Evolutionary conservation across 352 stramenopile genomes (phyloP).

Genomic region (Globisporangium emineosum): DNA sequence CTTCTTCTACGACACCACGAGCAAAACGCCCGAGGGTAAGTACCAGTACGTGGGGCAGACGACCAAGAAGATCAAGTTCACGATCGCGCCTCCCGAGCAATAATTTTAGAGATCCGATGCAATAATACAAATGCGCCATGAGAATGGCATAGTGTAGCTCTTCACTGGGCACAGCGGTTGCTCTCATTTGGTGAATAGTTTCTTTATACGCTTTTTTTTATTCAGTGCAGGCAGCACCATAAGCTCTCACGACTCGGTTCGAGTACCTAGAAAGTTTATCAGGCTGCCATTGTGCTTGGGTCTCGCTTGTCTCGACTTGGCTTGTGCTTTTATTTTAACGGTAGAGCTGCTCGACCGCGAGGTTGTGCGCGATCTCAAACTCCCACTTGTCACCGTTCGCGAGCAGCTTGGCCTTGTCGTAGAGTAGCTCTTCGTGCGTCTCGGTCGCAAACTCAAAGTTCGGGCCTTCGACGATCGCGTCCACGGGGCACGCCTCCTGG

Average conservation of each 20-base stretch:
- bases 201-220: slow-evolving; percentile 4
- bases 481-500: slow-evolving; percentile 96
- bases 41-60: slow-evolving; percentile 69
- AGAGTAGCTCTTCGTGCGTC: slow-evolving; percentile 99
- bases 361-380: slow-evolving; percentile 99
- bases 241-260: background rate
- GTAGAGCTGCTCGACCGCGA: slow-evolving; percentile 98
- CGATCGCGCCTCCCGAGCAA: slow-evolving; percentile 64
- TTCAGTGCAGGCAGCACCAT: background rate
- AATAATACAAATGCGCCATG: background rate
- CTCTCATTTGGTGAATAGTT: slow-evolving; percentile 9
- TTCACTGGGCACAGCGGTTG: background rate
- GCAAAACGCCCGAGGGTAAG: slow-evolving; percentile 30
- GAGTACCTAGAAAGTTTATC: background rate
- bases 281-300: background rate
- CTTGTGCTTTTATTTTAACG: slow-evolving; percentile 89
- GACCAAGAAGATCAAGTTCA: slow-evolving; percentile 80
- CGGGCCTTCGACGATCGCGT: slow-evolving; percentile 99
- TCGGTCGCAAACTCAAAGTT: slow-evolving; percentile 99
- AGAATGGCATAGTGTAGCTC: background rate
- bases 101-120: slow-evolving; percentile 9
- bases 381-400: slow-evolving; percentile 99
- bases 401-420: slow-evolving; percentile 99
- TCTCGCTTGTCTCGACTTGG: slow-evolving; percentile 1
- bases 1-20: slow-evolving; percentile 76